phyloP scores from a whole-genome alignment of 495 filamentous ascomycete species.

The Tuber umbilicatum region DNA sequence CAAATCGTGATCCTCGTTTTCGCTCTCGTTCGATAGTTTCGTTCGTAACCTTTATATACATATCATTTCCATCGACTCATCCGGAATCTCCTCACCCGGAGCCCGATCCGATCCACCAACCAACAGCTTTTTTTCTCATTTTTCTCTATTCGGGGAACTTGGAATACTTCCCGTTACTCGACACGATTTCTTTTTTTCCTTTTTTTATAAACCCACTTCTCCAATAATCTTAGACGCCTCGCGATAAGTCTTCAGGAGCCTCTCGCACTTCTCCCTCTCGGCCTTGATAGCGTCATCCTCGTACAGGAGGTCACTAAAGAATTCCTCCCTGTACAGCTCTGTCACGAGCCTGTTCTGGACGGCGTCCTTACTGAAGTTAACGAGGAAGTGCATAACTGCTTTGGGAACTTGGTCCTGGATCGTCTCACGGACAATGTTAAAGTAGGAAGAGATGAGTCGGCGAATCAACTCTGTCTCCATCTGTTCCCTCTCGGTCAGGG shows the following conservation, averaged over 20 bases:
- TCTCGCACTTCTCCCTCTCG: conserved; percentile 96
- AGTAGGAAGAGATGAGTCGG: conserved; percentile 91
- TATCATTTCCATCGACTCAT: not conserved
- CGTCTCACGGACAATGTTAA: conserved; percentile 94
- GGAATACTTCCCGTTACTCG: not conserved
- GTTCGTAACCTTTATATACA: conserved; percentile 4
- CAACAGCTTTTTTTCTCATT: not conserved
- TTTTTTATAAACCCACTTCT: conserved; percentile 56
- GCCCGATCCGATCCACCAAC: not conserved
- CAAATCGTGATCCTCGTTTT: not conserved
- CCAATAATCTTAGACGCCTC: conserved; percentile 97
- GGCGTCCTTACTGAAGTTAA: conserved; percentile 95
- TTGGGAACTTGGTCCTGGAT: conserved; percentile 98
- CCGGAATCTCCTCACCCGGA: not conserved
- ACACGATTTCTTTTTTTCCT: conserved; percentile 10
- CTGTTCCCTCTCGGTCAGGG: conserved; percentile 87
- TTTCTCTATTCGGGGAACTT: not conserved
- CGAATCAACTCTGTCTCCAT: conserved; percentile 97
- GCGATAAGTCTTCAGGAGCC: conserved; percentile 83
- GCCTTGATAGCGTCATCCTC: conserved; percentile 96
- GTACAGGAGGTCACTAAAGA: conserved; percentile 89
- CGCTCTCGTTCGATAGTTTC: not conserved
- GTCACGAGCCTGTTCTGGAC: conserved; percentile 95
- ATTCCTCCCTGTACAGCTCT: conserved; percentile 87
- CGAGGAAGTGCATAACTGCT: conserved; percentile 96